A percentile compares a stretch with the other conserved stretches of the same genome.
Evolutionary conservation across 371 early-diverging fungal genomes (phyloP).

Genomic region (Rhizopus delemar): DNA sequence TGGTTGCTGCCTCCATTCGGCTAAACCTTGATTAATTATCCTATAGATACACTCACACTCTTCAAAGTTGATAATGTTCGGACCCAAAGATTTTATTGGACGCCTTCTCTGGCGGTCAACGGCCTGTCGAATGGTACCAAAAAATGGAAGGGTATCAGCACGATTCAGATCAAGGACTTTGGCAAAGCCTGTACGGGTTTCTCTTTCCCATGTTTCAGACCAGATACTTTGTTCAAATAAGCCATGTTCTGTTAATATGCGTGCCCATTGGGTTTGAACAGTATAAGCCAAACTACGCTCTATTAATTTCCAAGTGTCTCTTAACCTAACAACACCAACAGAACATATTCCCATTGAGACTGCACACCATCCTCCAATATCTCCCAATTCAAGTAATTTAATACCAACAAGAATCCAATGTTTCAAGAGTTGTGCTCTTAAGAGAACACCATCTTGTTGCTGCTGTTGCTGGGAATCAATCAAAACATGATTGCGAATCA

Average conservation of each 20-base stretch:
- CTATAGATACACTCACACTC: constrained; percentile 46
- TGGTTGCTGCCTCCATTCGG: constrained; percentile 21
- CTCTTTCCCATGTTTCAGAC: constrained; percentile 33
- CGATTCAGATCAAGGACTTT: constrained; percentile 8
- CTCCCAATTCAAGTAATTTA: constrained; percentile 57
- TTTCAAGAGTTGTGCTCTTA: constrained; percentile 61
- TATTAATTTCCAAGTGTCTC: constrained; percentile 76
- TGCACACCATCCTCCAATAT: constrained; percentile 74
- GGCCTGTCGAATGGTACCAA: constrained; percentile 45
- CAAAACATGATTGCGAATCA: constrained; percentile 72
- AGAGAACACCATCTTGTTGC: constrained; percentile 17
- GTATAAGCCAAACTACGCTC: constrained; percentile 49
- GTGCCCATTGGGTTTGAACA: constrained; percentile 63
- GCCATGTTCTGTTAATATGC: constrained; percentile 55
- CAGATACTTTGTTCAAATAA: constrained; percentile 41
- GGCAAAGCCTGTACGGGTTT: constrained; percentile 11
- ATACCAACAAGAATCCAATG: constrained; percentile 78
- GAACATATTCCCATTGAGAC: constrained; percentile 76
- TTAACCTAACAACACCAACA: constrained; percentile 69
- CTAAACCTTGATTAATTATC: constrained; percentile 27
- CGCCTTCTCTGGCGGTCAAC: constrained; percentile 42
- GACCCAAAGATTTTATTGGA: constrained; percentile 11
- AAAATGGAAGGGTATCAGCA: constrained; percentile 32
- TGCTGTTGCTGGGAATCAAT: constrained; percentile 66
- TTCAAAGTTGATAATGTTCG: constrained; percentile 39